phyloP scores from a whole-genome alignment of 1,284 basidiomycete genomes.

The Malassezia globosa region DNA sequence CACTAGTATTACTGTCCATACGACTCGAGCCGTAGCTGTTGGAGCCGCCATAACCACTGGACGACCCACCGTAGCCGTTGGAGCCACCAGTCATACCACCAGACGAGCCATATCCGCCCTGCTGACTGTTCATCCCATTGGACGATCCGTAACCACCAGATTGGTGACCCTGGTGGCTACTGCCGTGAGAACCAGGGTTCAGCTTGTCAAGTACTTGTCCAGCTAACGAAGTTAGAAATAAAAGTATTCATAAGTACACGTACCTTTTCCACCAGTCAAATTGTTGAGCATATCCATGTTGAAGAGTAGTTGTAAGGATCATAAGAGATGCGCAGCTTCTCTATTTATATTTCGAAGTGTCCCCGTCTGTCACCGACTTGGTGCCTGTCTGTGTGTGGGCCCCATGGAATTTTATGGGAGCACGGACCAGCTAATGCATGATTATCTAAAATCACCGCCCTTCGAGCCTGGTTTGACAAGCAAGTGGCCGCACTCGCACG shows the following conservation, averaged over 20 bases:
- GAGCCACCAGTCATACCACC: constrained; percentile 17
- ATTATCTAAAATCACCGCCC: constrained; percentile 1
- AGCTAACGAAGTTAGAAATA: no score
- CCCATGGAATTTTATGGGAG: no score
- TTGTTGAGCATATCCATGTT: constrained; percentile 15
- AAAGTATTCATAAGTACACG: no score
- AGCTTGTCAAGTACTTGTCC: background rate
- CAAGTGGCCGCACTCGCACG: no score
- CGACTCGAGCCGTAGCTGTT: constrained; percentile 1
- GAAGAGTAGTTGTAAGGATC: background rate
- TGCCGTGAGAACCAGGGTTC: no score
- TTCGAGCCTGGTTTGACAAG: no score
- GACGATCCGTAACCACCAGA: constrained; percentile 6
- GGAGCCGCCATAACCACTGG: constrained; percentile 1
- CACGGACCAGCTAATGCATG: constrained; percentile 1
- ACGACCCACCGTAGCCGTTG: constrained; percentile 7
- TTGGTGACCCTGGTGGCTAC: background rate
- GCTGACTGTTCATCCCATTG: constrained; percentile 10
- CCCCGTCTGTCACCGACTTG: no score
- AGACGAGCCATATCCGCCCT: constrained; percentile 4
- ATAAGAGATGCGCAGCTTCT: background rate
- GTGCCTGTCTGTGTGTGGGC: no score
- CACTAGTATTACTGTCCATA: background rate
- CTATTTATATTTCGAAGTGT: background rate
- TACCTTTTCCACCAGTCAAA: constrained; percentile 10